Conservation (phyloP, 2,329 filamentous ascomycete species). For the Parafenestella ontariensis region DNA sequence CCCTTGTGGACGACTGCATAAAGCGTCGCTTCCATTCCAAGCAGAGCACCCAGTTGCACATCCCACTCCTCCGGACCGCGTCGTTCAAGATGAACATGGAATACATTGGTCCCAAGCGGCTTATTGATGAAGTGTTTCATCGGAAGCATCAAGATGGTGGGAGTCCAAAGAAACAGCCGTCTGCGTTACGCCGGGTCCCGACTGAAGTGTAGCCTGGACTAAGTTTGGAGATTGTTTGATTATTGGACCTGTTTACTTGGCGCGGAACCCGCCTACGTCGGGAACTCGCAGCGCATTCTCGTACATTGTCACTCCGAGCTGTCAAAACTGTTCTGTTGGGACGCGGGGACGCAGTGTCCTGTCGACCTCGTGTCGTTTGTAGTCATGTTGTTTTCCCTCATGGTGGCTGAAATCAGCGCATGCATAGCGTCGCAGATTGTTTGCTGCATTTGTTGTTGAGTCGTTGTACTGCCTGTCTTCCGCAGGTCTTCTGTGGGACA, state of each 20-base stretch:
- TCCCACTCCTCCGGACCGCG: constrained; percentile 58
- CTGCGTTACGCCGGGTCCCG: constrained; percentile 33
- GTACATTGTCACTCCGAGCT: constrained; percentile 31
- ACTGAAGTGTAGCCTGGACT: constrained; percentile 7
- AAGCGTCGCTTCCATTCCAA: constrained; percentile 74
- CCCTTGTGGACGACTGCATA: constrained; percentile 91
- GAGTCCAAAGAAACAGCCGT: constrained; percentile 33
- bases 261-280: constrained; percentile 14
- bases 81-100: constrained; percentile 66
- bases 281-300: constrained; percentile 29
- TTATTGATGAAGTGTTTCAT: constrained; percentile 70
- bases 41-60: constrained; percentile 58
- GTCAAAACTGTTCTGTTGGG: constrained; percentile 32
- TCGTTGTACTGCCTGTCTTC: background rate
- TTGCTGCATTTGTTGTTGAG: constrained; percentile 29
- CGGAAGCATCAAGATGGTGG: constrained; percentile 44
- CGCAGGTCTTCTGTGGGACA: background rate
- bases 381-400: constrained; percentile 18
- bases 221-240: constrained; percentile 21
- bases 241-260: constrained; percentile 18
- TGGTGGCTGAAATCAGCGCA: constrained; percentile 22
- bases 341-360: constrained; percentile 17
- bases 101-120: constrained; percentile 66
- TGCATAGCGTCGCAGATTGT: constrained; percentile 30
- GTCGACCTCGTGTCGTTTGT: constrained; percentile 17